These are phyloP conservation scores for Neolentinus lepideus DNA, from an alignment of 1,284 basidiomycete genomes.

Conservation along the genomic window DNA sequence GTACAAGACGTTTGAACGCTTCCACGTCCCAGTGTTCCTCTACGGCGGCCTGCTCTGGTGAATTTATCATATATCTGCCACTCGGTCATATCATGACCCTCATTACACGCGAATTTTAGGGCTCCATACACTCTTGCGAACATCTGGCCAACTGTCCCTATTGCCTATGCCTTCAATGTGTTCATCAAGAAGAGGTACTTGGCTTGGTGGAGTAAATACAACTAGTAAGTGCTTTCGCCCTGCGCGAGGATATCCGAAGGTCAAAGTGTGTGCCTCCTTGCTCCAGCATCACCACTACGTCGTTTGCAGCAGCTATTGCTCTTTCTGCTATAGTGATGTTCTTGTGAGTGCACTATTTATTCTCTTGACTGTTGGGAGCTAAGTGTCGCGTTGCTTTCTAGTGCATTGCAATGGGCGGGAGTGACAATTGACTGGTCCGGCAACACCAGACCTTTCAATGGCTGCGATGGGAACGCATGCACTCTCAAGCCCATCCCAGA, in stretches of 20 bases:
- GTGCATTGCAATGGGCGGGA: slow-evolving; percentile 15
- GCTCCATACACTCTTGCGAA: slow-evolving; percentile 5
- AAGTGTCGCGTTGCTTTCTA: slow-evolving; percentile 6
- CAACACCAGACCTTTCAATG: slow-evolving; percentile 13
- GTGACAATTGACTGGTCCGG: slow-evolving; percentile 16
- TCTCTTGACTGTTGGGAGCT: not conserved
- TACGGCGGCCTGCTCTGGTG: slow-evolving; percentile 31
- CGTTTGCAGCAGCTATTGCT: slow-evolving; percentile 16
- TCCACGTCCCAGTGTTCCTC: slow-evolving; percentile 25
- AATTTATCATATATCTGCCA: not conserved
- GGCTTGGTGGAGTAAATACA: slow-evolving; percentile 22
- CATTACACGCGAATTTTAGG: not conserved
- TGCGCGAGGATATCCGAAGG: not conserved
- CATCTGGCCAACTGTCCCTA: slow-evolving; percentile 25
- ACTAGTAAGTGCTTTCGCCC: slow-evolving; percentile 7
- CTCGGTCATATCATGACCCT: too few species aligned
- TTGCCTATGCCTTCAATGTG: slow-evolving; percentile 37
- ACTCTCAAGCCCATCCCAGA: slow-evolving; percentile 1
- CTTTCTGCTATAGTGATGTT: slow-evolving; percentile 17
- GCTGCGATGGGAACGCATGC: slow-evolving; percentile 4
- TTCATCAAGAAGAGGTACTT: slow-evolving; percentile 19
- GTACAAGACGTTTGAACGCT: slow-evolving; percentile 20
- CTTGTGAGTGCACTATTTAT: not conserved
- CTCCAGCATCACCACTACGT: slow-evolving; percentile 13
- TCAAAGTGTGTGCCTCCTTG: not conserved